Conservation (phyloP, 179 eudicot genomes). For the Gypsophila paniculata region DNA sequence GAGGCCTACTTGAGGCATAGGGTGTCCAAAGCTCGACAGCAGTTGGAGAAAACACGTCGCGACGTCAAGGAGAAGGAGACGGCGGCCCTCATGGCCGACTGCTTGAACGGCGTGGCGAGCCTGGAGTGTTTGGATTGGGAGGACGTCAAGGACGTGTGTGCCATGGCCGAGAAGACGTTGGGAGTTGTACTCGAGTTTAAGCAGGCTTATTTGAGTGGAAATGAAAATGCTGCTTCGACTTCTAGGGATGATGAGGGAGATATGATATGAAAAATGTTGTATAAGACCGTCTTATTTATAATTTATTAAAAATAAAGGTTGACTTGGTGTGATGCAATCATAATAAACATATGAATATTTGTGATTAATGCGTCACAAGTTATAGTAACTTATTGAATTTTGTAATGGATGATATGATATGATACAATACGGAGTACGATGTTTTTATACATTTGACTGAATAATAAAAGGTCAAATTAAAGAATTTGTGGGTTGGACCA, state of each 20-base stretch:
- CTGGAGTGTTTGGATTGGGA: background rate
- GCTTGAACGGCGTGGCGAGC: background rate
- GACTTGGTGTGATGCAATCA: background rate
- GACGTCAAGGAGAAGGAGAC: conserved; percentile 24
- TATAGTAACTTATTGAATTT: too few species aligned
- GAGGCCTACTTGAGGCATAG: conserved; percentile 24
- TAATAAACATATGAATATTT: too few species aligned
- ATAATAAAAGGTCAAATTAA: too few species aligned
- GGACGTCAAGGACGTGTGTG: conserved; percentile 2
- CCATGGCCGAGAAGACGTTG: background rate
- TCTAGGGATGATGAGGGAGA: background rate
- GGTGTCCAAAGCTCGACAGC: conserved; percentile 21
- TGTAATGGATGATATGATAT: too few species aligned
- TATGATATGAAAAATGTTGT: background rate
- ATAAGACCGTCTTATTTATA: background rate
- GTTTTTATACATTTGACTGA: too few species aligned
- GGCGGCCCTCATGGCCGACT: background rate
- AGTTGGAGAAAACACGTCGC: conserved; percentile 13
- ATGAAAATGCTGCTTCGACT: background rate
- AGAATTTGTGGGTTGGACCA: too few species aligned
- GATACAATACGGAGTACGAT: too few species aligned
- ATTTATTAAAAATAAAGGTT: background rate
- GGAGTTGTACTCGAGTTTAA: background rate
- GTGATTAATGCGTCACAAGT: too few species aligned
- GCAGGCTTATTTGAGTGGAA: background rate